A percentile compares a stretch with the other conserved stretches of the same genome.
These are phyloP conservation scores for Saccharomycopsis fibuligera DNA, from an alignment of 805 yeast species.

Conservation along the genomic window DNA sequence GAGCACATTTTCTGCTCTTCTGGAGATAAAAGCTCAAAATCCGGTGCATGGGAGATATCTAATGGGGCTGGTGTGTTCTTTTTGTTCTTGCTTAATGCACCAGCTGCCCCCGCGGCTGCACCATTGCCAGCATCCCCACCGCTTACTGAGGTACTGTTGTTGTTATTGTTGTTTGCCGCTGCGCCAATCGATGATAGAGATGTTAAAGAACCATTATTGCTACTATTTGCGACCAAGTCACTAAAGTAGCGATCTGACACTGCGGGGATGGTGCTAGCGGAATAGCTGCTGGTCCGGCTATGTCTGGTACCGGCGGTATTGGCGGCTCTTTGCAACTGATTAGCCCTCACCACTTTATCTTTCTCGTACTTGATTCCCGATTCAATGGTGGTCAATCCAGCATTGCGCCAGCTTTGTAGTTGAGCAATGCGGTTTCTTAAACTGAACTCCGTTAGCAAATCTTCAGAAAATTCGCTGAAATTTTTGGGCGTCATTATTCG, in stretches of 20 bases:
- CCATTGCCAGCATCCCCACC: not conserved
- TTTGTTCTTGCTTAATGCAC: constrained; percentile 11
- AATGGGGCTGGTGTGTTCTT: constrained; percentile 45
- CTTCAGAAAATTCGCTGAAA: constrained; percentile 67
- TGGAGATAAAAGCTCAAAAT: constrained; percentile 72
- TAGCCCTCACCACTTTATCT: constrained; percentile 67
- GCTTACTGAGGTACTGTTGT: not conserved
- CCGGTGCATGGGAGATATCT: constrained; percentile 74
- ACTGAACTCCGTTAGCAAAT: constrained; percentile 69
- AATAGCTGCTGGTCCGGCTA: constrained; percentile 27
- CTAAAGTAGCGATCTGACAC: constrained; percentile 15
- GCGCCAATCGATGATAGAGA: not conserved
- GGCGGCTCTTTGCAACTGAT: constrained; percentile 51
- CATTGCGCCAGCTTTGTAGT: constrained; percentile 86
- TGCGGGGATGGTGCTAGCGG: not conserved
- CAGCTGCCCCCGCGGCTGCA: not conserved
- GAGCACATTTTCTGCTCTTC: constrained; percentile 87
- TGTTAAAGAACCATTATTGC: constrained; percentile 15
- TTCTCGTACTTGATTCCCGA: constrained; percentile 82
- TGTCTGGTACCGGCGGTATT: constrained; percentile 29
- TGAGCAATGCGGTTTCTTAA: constrained; percentile 79
- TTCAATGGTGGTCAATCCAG: constrained; percentile 81
- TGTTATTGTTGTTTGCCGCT: constrained; percentile 4
- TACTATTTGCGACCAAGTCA: constrained; percentile 15
- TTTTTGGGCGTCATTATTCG: constrained; percentile 76